A percentile compares a stretch with the other conserved stretches of the same genome.
Conservation (phyloP, 257 asterid species). For the Solanum chiquidenum region DNA sequence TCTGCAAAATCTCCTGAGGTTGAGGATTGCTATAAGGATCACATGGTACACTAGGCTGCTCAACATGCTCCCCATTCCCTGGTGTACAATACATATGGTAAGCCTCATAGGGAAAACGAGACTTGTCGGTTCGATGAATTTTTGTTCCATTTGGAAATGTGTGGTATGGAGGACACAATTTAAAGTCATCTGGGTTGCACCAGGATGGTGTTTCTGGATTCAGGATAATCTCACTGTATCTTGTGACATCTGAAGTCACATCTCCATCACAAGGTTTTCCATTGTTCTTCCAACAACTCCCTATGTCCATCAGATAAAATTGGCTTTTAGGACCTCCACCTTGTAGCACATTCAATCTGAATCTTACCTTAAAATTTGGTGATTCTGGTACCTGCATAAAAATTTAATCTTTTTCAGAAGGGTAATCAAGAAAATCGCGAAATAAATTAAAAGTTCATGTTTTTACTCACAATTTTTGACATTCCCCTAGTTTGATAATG, state of each 20-base stretch:
- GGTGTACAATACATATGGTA: slow-evolving; percentile 68
- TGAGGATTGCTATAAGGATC: slow-evolving; percentile 83
- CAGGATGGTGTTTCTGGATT: slow-evolving; percentile 57
- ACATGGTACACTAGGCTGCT: slow-evolving; percentile 41
- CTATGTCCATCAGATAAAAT: slow-evolving; percentile 77
- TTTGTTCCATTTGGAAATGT: slow-evolving; percentile 54
- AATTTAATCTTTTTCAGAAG: not conserved
- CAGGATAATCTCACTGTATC: slow-evolving; percentile 77
- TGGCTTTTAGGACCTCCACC: slow-evolving; percentile 76
- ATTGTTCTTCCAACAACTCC: slow-evolving; percentile 93
- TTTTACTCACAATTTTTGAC: slow-evolving; percentile 51
- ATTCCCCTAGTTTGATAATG: slow-evolving; percentile 78
- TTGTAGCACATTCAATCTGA: slow-evolving; percentile 50
- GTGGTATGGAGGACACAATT: slow-evolving; percentile 66
- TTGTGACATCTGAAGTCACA: slow-evolving; percentile 68
- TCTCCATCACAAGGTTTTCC: slow-evolving; percentile 62
- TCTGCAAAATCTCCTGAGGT: slow-evolving; percentile 77
- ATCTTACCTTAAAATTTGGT: slow-evolving; percentile 59
- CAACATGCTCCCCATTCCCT: slow-evolving; percentile 38
- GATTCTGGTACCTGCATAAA: slow-evolving; percentile 63
- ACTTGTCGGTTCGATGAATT: slow-evolving; percentile 37
- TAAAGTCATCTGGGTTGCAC: slow-evolving; percentile 35
- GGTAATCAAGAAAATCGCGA: not conserved
- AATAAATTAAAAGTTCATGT: no score
- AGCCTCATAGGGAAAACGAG: slow-evolving; percentile 53